phyloP scores from a whole-genome alignment of 2,329 filamentous ascomycete genomes.

The Ophioceras dolichostomum region DNA sequence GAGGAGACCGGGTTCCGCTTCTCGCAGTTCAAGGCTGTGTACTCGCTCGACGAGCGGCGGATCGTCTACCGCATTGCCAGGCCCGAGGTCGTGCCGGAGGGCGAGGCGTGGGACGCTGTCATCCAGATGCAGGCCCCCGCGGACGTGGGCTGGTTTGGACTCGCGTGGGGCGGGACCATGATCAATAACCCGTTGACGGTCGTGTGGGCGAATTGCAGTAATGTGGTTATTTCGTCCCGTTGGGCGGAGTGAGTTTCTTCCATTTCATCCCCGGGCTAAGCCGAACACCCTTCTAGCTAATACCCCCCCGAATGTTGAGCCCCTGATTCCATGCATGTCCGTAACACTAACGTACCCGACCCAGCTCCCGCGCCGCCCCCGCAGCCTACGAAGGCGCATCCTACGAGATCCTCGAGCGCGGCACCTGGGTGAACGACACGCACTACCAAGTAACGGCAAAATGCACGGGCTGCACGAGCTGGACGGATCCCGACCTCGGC shows the following conservation, averaged over 20 bases:
- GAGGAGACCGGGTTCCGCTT: conserved; percentile 14
- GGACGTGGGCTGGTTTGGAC: conserved; percentile 9
- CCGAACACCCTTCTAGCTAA: background rate
- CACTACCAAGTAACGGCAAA: conserved; percentile 26
- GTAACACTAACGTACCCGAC: background rate
- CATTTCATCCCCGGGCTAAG: background rate
- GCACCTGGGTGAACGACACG: conserved; percentile 23
- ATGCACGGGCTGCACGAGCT: conserved; percentile 24
- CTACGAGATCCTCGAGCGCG: conserved; percentile 20
- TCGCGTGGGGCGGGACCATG: conserved; percentile 12
- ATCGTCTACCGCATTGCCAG: conserved; percentile 8
- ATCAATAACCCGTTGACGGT: conserved; percentile 7
- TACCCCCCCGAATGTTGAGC: too few species aligned
- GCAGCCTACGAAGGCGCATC: conserved; percentile 14
- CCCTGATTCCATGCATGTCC: too few species aligned
- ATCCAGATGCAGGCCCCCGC: conserved; percentile 9
- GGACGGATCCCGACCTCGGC: conserved; percentile 1
- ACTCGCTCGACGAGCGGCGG: conserved; percentile 2
- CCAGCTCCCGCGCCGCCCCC: conserved; percentile 18
- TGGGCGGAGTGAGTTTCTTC: conserved; percentile 3
- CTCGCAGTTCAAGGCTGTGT: conserved; percentile 6
- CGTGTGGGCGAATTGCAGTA: conserved; percentile 6
- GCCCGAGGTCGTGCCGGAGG: conserved; percentile 3
- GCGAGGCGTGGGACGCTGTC: conserved; percentile 8
- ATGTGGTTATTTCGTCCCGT: conserved; percentile 5